Evolutionary conservation across 2,329 filamentous ascomycete species (phyloP), one percentile per base, ranked within the genome.

Genomic region (Colletotrichum kahawae): DNA sequence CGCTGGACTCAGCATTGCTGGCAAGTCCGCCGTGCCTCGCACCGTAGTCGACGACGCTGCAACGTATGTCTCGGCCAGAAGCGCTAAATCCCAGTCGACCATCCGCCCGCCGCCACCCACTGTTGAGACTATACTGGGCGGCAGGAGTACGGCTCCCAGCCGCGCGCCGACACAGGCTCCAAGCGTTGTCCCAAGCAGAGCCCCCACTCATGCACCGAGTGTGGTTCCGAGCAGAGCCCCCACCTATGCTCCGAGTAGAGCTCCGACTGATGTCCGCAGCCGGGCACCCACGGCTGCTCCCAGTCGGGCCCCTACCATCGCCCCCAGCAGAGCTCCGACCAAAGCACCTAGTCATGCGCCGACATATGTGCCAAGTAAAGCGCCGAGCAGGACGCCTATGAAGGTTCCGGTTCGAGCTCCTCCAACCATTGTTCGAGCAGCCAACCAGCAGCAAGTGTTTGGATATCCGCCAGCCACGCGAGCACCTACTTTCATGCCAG

Each of bases 31-130:
- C 14, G 56, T 67, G 18, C 71, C 34, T 24, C 62, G 57, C 18
- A 59, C 63, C 43, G 18, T 67, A 5, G 27, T 60, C 9, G 60
- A 71, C 12, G 87, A 88, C 13, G 82, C 82, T 18, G 85, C 87
- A 24, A 85, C 85, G 43, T 89, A 87, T 74, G 83, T 87, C 67
- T 89, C 88, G 13, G 82, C 85, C 4, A 82, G 85, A 10, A 87
- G 82, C 78, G 83, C 83, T 51, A 81, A 82, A 66, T 85, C 85
- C 1, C 78, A 79, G 10, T 82, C 79, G 73, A 86, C 84, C 14
- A 68, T 84, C 24, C 83, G 84, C 21, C 77, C 77, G 12, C 81
- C 80, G 8, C 79, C 79, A 24, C 78, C 78, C 7, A 78, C 79
- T 34, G 75, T 79, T 33, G 78, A 83, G 66, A 78, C 80, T 43